These are phyloP conservation scores for Rhizopogon vesiculosus DNA, from an alignment of 768 basidiomycete genomes.

Conservation along the genomic window DNA sequence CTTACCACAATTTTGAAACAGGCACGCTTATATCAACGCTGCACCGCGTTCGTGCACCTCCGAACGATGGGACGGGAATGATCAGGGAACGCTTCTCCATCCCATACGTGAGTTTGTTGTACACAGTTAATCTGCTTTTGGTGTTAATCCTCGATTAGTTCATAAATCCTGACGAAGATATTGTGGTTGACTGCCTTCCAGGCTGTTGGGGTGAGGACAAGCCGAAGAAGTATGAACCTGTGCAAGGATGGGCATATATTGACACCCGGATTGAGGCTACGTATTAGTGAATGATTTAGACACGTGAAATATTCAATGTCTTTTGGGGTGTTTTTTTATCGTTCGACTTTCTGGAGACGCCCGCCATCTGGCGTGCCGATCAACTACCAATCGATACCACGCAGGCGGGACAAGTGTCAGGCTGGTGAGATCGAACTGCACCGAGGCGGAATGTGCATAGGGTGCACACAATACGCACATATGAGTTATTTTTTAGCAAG, in stretches of 20 bases:
- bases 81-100: conserved; percentile 54
- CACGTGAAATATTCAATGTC: no score
- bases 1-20: conserved; percentile 8
- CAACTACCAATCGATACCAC: no score
- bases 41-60: conserved; percentile 48
- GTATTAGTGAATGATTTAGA: conserved; percentile 18
- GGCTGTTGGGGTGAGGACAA: conserved; percentile 41
- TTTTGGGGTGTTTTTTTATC: no score
- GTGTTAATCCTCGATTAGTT: conserved; percentile 21
- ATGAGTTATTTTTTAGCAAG: no score
- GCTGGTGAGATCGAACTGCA: no score
- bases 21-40: conserved; percentile 34
- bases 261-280: conserved; percentile 30
- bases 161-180: conserved; percentile 29
- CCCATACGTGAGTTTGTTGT: conserved; percentile 43
- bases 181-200: conserved; percentile 46
- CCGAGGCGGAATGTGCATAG: no score
- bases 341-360: no score
- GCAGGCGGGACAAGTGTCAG: no score
- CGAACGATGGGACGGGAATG: conserved; percentile 21
- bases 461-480: no score
- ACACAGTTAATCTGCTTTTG: background rate
- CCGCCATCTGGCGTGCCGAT: no score
- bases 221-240: conserved; percentile 48
- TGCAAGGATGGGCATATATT: conserved; percentile 34